phyloP scores from a whole-genome alignment of 2,329 filamentous ascomycete species.

The Colletotrichum lentis region DNA sequence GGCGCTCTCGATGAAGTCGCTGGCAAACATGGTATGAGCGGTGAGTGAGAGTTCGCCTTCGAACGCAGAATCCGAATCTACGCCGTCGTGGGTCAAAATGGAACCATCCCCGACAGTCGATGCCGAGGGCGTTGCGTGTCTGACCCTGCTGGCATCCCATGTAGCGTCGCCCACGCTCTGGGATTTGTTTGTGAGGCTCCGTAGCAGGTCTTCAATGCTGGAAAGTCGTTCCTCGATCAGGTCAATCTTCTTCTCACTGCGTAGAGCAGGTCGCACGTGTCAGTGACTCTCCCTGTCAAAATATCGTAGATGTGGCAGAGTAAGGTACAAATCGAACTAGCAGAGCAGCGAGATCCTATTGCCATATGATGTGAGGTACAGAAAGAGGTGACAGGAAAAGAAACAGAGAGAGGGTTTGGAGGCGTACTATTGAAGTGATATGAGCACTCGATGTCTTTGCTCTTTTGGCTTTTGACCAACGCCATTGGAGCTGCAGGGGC shows the following conservation, averaged over 20 bases:
- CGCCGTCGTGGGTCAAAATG: slow-evolving; percentile 47
- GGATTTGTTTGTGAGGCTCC: slow-evolving; percentile 47
- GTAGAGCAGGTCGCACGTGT: neutral
- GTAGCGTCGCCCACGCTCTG: slow-evolving; percentile 28
- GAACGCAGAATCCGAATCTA: slow-evolving; percentile 53
- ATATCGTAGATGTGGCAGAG: neutral
- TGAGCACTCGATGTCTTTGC: slow-evolving; percentile 63
- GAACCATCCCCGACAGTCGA: slow-evolving; percentile 37
- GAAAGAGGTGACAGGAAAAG: slow-evolving; percentile 5
- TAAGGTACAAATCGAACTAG: neutral
- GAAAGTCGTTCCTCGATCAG: slow-evolving; percentile 55
- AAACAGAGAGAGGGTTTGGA: slow-evolving; percentile 4
- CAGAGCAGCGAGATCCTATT: neutral
- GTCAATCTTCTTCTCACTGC: slow-evolving; percentile 63
- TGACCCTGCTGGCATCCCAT: slow-evolving; percentile 31
- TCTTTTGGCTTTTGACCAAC: slow-evolving; percentile 64
- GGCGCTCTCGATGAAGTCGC: slow-evolving; percentile 63
- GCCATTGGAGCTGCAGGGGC: slow-evolving; percentile 64
- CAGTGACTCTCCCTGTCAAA: neutral
- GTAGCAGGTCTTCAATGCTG: slow-evolving; percentile 56
- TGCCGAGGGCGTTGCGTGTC: slow-evolving; percentile 40
- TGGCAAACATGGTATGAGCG: slow-evolving; percentile 62
- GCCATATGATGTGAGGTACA: neutral
- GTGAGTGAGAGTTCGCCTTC: slow-evolving; percentile 59
- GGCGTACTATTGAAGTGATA: slow-evolving; percentile 68